These are phyloP conservation scores for Nakazawaea ernobii DNA, from an alignment of 805 yeast genomes.

Conservation along the genomic window DNA sequence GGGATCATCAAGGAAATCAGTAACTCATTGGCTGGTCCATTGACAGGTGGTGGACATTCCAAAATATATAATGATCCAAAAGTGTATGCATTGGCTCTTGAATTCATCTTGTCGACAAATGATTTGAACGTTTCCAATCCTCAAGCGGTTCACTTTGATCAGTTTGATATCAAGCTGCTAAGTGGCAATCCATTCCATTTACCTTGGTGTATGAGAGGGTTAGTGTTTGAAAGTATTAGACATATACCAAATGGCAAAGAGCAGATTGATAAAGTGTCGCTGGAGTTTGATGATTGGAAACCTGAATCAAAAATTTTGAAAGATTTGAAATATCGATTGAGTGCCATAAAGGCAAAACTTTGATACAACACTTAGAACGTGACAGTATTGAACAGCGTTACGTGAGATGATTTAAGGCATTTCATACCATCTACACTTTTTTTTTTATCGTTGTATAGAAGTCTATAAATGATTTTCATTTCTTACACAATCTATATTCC, in stretches of 20 bases:
- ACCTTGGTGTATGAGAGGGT: conserved; percentile 91
- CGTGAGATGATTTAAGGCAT: too few relatives aligned
- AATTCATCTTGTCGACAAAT: conserved; percentile 70
- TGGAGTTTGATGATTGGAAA: conserved; percentile 78
- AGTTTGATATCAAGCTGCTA: conserved; percentile 58
- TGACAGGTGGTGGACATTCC: conserved; percentile 96
- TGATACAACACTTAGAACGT: conserved; percentile 6
- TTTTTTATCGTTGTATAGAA: background rate
- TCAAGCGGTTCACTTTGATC: conserved; percentile 22
- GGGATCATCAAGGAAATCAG: conserved; percentile 84
- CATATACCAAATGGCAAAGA: conserved; percentile 36
- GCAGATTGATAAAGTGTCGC: conserved; percentile 56
- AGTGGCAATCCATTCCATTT: conserved; percentile 79
- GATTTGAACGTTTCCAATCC: conserved; percentile 34
- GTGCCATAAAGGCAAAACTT: conserved; percentile 28
- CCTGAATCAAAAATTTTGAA: conserved; percentile 80
- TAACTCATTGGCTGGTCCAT: conserved; percentile 73
- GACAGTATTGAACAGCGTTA: too few relatives aligned
- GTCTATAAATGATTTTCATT: too few relatives aligned
- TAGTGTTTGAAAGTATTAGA: conserved; percentile 48
- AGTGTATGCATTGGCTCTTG: conserved; percentile 77
- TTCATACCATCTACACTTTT: background rate
- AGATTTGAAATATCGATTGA: conserved; percentile 63
- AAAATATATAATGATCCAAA: conserved; percentile 77
- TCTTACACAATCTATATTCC: too few relatives aligned